Evolutionary conservation across 2,329 filamentous ascomycete genomes (phyloP), one percentile per base, ranked within the genome.

Genomic region (Neoarthrinium moseri): DNA sequence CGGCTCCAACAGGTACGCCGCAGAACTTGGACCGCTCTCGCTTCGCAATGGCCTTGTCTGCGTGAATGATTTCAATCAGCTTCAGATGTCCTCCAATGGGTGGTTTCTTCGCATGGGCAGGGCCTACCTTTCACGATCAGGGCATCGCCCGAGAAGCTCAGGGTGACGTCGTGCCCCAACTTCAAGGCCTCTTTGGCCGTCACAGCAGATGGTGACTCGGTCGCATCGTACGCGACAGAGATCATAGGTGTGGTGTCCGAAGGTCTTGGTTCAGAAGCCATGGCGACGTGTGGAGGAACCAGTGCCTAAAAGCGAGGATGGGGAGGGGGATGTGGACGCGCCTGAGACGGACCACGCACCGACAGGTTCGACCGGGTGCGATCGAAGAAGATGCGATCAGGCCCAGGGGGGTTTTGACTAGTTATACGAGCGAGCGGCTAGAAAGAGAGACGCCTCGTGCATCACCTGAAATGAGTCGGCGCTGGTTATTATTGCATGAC

Each of bases 31-130:
- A 48, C 21, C 57, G 59, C 22, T 56, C 51, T 23, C 36, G 50
- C 27, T 50, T 58, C 11, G 55, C 52, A 6, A 45, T 48, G 17
- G 45, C 48, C 22, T 51, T 56, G 40, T 62, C 61, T 64, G 43
- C n/a, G 11, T 29, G 22, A 18, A 22, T 18, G 8, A 20, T 15
- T n/a, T 13, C n/a, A 15, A 17, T 33, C 13, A 43, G 27, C 18
- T 21, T 7, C n/a, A n/a, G n/a, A n/a, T 41, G 38, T 13, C 13
- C 6, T 8, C n/a, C 3, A 12, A 10, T 6, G 6, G 12, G 13
- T 6, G 13, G 12, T 10, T 6, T 11, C 4, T n/a, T n/a, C 10
- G 8, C 7, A 23, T 35, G 12, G 13, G 40, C 27, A 12, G n/a
- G 6, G 21, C 40, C 13, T 18, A 44, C 32, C 41, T 23, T 44